Evolutionary conservation across 2,329 filamentous ascomycete species (phyloP), one percentile per base, ranked within the genome.

Genomic region (Teratosphaeria pseudoeucalypti): DNA sequence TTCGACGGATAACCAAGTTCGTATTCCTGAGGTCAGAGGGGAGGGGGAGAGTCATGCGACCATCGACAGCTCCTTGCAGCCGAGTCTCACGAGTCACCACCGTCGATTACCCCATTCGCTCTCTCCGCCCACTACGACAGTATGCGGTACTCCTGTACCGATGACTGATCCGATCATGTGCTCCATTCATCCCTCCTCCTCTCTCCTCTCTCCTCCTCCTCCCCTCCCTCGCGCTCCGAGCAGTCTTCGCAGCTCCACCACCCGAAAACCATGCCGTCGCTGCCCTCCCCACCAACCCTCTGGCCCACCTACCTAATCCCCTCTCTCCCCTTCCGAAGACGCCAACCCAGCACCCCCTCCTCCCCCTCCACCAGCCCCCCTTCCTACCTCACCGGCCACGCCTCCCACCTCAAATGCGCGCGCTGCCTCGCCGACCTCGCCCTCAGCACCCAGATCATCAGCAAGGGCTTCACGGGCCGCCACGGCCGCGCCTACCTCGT

Each of bases 401-500:
- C 75, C 55, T 83, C 83, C 2, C 80, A 81, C 69, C 77, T 86
- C 27, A 80, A 79, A 65, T 86, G 84, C 71, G 76, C 78, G 32
- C 79, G 79, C 64, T 86, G 84, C 68, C 79, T 82, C 49, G 74
- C 81, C 11, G 81, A 85, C 66, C 76, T 86, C 54, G 82, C 82
- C 63, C 76, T 82, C 58, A 80, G 81, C 16, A 78, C 78, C 6
- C 82, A 84, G 62, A 85, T 86, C 60, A 82, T 86, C 66, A 80
- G 76, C 73, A 85, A 85, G 73, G 83, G 83, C 58, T 86, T 86
- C 72, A 86, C 82, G 27, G 84, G 84, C 62, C 81, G 83, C 19
- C 81, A 86, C 69, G 84, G 84, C 6, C 81, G 83, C 59, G 84
- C 84, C 52, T 86, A 85, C 70, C 81, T 86, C 60, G 82, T 86